Evolutionary conservation across 1,284 basidiomycete species (phyloP).

Genomic region (Tausonia pullulans): DNA sequence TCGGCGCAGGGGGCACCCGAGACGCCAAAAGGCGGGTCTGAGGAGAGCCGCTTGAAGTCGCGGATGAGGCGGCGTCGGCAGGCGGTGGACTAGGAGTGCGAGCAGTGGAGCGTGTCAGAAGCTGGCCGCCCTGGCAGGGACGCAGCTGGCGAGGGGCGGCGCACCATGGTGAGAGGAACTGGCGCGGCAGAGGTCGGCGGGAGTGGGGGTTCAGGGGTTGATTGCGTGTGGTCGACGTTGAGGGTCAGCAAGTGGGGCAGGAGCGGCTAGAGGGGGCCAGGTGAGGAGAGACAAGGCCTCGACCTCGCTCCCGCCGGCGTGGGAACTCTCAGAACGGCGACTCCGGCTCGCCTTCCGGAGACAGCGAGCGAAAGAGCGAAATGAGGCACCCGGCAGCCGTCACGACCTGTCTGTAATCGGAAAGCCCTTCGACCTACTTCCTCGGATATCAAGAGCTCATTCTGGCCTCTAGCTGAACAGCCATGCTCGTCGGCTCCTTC

Average conservation of each 20-base stretch:
- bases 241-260: background rate
- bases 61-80: slow-evolving; percentile 83
- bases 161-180: background rate
- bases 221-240: background rate
- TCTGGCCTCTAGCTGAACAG: no score
- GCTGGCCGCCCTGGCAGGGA: background rate
- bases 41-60: slow-evolving; percentile 89
- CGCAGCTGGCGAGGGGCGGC: background rate
- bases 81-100: slow-evolving; percentile 57
- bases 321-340: no score
- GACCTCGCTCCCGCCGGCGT: background rate
- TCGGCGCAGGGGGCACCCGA: slow-evolving; percentile 93
- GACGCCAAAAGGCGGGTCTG: slow-evolving; percentile 89
- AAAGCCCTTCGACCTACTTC: no score
- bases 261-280: background rate
- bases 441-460: no score
- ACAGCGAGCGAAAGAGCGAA: no score
- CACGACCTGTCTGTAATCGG: no score
- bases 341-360: no score
- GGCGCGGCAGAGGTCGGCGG: background rate
- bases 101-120: background rate
- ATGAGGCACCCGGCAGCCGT: no score
- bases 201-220: background rate
- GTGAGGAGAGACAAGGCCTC: background rate
- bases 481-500: no score